Evolutionary conservation across 2,329 filamentous ascomycete genomes (phyloP), one percentile per base, ranked within the genome.

Genomic region (Fusarium tjaetaba): DNA sequence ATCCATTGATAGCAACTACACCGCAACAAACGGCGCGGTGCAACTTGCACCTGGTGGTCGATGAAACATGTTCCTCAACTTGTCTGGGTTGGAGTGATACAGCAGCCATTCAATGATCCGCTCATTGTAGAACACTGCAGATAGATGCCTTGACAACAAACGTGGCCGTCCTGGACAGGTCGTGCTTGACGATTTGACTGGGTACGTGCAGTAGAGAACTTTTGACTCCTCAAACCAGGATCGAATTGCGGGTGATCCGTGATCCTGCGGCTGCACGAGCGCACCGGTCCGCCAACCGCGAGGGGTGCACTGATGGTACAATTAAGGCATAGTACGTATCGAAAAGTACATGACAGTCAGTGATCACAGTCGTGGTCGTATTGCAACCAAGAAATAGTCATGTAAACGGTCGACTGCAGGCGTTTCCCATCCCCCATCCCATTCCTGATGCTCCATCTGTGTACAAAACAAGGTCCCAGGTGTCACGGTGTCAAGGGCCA

Each of bases 251-350:
- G 79, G 75, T 72, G 46, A 51, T 60, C 53, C 45, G 32, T 80
- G 73, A 80, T 79, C 72, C 78, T 79, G 76, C 80, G 79, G 72
- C 78, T 81, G 80, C 78, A 82, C 66, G 78, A 78, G 79, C 80
- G 81, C 78, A 79, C 79, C 80, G 80, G 80, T 80, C 79, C 80
- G 73, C 73, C 71, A 68, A 80, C 75, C 65, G 64, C 61, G 70
- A 73, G 52, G 66, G 70, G 61, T 68, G 67, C 61, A 56, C 55
- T 49, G 41, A 36, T 39, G 52, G 65, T 53, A 43, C 42, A 48
- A 28, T 43, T 43, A 65, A n/a, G 55, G 58, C 48, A 45, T 51
- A 64, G 56, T 34, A 57, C 39, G 20, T 51, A 39, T 36, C 36
- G 24, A 26, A n/a, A 32, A 61, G 39, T 32, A 49, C n/a, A 52